Conservation (phyloP, 768 basidiomycete species). For the Russula griseocarnosa region DNA sequence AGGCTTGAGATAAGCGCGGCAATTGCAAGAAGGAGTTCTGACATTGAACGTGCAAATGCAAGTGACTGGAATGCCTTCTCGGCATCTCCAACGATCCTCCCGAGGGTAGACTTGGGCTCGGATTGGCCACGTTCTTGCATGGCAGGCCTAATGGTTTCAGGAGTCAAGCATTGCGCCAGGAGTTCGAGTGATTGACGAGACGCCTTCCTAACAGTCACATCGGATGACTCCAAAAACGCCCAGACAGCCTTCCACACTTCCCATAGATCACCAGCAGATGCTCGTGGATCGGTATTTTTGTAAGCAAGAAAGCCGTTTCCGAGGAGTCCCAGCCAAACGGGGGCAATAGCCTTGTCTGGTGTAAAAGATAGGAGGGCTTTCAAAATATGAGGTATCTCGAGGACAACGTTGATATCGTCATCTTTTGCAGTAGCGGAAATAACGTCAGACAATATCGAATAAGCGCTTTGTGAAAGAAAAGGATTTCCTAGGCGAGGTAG, state of each 20-base stretch:
- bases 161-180: constrained; percentile 67
- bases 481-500: constrained; percentile 85
- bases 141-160: constrained; percentile 53
- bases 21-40: constrained; percentile 71
- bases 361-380: constrained; percentile 65
- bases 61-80: constrained; percentile 69
- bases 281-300: constrained; percentile 45
- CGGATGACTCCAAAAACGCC: constrained; percentile 71
- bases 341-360: constrained; percentile 56
- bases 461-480: constrained; percentile 85
- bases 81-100: constrained; percentile 58
- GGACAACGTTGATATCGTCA: constrained; percentile 45
- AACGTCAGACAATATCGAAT: constrained; percentile 80
- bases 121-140: constrained; percentile 42
- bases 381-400: constrained; percentile 58
- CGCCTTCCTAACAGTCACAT: constrained; percentile 56
- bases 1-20: constrained; percentile 66
- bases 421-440: constrained; percentile 55
- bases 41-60: constrained; percentile 67
- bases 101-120: constrained; percentile 52
- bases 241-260: constrained; percentile 73
- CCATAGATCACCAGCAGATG: constrained; percentile 51
- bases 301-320: constrained; percentile 70
- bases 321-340: constrained; percentile 76
- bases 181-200: constrained; percentile 59